phyloP scores from a whole-genome alignment of 345 rosid species.

The Rhodamnia rubescens region DNA sequence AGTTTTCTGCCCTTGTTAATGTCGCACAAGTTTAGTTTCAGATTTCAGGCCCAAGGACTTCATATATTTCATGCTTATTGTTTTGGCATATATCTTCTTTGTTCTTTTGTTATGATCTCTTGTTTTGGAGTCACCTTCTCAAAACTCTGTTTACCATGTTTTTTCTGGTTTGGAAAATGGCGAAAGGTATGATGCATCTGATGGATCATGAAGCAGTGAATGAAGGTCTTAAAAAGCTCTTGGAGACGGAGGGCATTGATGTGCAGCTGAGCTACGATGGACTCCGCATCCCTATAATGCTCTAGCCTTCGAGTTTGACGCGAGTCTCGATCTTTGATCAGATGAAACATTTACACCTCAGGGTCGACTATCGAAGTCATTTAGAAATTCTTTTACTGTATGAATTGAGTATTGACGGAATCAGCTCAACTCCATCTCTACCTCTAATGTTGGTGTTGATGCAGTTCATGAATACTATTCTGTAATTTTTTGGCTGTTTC shows the following conservation, averaged over 20 bases:
- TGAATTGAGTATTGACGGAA: background rate
- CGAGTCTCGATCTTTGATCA: background rate
- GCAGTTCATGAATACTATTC: background rate
- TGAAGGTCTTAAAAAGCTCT: constrained; percentile 38
- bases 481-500: background rate
- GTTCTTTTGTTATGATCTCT: background rate
- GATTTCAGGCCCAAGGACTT: background rate
- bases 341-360: background rate
- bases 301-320: constrained; percentile 5
- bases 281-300: constrained; percentile 50
- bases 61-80: background rate
- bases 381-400: background rate
- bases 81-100: background rate
- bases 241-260: constrained; percentile 63
- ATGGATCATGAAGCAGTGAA: constrained; percentile 85
- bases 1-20: background rate
- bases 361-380: background rate
- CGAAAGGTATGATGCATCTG: constrained; percentile 81
- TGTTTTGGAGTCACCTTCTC: background rate
- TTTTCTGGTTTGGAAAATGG: background rate
- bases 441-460: background rate
- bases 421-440: background rate
- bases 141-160: background rate
- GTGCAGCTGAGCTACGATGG: constrained; percentile 82
- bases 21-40: background rate